Evolutionary conservation across 306 rosid species (phyloP).

Genomic region (Prinsepia uniflora): DNA sequence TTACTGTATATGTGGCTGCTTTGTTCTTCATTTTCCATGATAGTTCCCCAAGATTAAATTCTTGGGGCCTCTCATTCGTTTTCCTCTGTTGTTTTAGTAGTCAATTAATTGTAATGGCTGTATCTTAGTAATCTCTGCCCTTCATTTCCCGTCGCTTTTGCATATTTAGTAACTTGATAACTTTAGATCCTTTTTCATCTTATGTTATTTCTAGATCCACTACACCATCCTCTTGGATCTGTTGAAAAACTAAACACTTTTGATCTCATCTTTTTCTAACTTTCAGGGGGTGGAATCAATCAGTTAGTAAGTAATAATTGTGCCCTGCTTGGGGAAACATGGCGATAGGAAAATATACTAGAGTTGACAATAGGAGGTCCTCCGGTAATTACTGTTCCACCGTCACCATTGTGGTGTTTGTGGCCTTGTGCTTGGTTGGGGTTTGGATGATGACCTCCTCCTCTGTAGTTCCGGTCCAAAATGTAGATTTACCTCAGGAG

Average conservation of each 20-base stretch:
- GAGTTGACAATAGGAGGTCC: constrained; percentile 61
- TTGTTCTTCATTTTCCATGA: background rate
- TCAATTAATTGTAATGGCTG: background rate
- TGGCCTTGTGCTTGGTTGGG: constrained; percentile 83
- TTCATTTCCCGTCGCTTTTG: background rate
- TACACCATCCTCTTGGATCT: background rate
- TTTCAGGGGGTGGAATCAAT: constrained; percentile 20
- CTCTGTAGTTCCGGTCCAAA: constrained; percentile 70
- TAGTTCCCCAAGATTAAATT: background rate
- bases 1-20: no score
- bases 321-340: constrained; percentile 28
- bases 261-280: constrained; percentile 7
- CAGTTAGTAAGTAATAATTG: constrained; percentile 10
- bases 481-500: constrained; percentile 54
- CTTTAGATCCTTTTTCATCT: background rate
- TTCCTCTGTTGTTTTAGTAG: background rate
- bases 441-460: constrained; percentile 96
- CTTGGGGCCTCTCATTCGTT: background rate
- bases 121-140: background rate
- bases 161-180: background rate
- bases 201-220: background rate
- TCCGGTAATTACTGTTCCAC: constrained; percentile 78
- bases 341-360: constrained; percentile 70
- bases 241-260: background rate
- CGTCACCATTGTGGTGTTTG: constrained; percentile 76